Evolutionary conservation across 2,329 filamentous ascomycete species (phyloP).

Genomic region (Beauveria sp.): DNA sequence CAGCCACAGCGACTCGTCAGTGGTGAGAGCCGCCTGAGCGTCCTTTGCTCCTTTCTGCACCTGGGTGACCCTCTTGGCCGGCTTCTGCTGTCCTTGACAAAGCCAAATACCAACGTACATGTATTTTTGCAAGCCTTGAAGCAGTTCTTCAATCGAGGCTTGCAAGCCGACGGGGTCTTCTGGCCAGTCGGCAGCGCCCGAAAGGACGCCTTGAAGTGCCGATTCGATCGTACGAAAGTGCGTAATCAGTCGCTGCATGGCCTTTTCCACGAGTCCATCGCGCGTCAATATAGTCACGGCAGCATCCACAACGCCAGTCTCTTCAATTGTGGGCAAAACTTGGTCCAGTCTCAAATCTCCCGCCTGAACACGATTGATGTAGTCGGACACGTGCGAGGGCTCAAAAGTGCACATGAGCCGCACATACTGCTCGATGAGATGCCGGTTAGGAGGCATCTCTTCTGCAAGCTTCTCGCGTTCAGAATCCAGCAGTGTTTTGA

Average conservation of each 20-base stretch:
- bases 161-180: constrained; percentile 44
- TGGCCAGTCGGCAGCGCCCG: constrained; percentile 48
- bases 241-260: constrained; percentile 76
- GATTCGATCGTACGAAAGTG: constrained; percentile 76
- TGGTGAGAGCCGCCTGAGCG: constrained; percentile 36
- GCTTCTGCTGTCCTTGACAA: constrained; percentile 76
- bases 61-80: constrained; percentile 36
- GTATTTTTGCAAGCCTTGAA: constrained; percentile 80
- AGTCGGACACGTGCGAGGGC: constrained; percentile 74
- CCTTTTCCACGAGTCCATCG: constrained; percentile 74
- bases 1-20: constrained; percentile 53
- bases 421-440: constrained; percentile 76
- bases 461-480: constrained; percentile 20
- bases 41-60: constrained; percentile 46
- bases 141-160: constrained; percentile 63
- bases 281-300: constrained; percentile 85
- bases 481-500: constrained; percentile 68
- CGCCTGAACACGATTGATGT: constrained; percentile 67
- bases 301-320: constrained; percentile 83
- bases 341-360: constrained; percentile 72
- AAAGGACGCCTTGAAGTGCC: constrained; percentile 66
- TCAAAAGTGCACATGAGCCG: constrained; percentile 87
- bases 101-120: constrained; percentile 91
- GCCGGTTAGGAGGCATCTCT: constrained; percentile 37
- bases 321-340: constrained; percentile 80